phyloP scores from a whole-genome alignment of 1,284 basidiomycete species.

The Tilletia horrida region DNA sequence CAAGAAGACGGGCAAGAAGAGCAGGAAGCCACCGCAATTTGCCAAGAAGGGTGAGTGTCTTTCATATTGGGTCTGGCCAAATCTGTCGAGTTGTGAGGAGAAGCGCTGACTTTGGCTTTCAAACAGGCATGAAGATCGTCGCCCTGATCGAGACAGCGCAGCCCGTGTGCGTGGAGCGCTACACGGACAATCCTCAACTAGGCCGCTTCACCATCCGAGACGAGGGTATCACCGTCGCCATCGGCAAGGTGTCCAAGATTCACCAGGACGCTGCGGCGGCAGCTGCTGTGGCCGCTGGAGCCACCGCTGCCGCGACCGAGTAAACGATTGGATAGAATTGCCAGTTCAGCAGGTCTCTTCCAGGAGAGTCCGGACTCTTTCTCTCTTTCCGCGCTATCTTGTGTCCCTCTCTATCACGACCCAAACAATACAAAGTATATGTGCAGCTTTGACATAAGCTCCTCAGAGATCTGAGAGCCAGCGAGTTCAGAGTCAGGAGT shows the following conservation, averaged over 20 bases:
- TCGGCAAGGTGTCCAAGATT: slow-evolving; percentile 44
- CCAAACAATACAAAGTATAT: too few relatives aligned
- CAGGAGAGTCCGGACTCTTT: too few relatives aligned
- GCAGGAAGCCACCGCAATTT: slow-evolving; percentile 50
- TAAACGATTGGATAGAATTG: too few relatives aligned
- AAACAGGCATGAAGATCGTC: slow-evolving; percentile 54
- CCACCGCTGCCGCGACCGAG: slow-evolving; percentile 9
- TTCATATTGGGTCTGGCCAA: neutral
- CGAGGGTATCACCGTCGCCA: slow-evolving; percentile 52
- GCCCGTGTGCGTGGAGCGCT: slow-evolving; percentile 50
- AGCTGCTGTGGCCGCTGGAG: slow-evolving; percentile 15
- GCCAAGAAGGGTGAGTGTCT: slow-evolving; percentile 29
- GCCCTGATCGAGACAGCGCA: slow-evolving; percentile 50
- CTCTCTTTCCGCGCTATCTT: too few relatives aligned
- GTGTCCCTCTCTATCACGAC: too few relatives aligned
- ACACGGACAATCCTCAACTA: slow-evolving; percentile 53
- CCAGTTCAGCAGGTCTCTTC: too few relatives aligned
- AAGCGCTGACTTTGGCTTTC: too few relatives aligned
- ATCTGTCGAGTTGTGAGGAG: too few relatives aligned
- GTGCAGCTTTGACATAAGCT: too few relatives aligned
- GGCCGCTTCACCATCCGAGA: slow-evolving; percentile 54
- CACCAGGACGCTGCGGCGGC: neutral
- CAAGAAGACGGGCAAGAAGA: slow-evolving; percentile 55
- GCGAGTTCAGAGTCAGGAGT: too few relatives aligned
- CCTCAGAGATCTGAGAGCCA: too few relatives aligned